phyloP scores from a whole-genome alignment of 2,329 filamentous ascomycete genomes.

The Dothideomycetes sp. region DNA sequence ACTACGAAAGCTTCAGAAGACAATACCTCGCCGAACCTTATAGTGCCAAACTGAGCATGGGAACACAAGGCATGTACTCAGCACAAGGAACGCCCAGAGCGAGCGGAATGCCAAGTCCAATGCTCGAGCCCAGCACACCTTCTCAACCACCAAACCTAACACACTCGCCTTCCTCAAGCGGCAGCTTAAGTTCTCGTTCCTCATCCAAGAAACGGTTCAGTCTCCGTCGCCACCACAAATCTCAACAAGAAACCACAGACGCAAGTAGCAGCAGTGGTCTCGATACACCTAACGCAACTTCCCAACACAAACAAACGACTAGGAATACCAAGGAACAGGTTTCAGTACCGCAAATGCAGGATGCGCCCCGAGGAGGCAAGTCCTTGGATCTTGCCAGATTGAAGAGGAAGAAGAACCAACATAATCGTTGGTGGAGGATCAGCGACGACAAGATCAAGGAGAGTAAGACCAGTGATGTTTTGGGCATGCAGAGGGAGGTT shows the following conservation, averaged over 20 bases:
- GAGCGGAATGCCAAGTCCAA: conserved; percentile 24
- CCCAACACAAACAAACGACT: background rate
- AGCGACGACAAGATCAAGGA: conserved; percentile 96
- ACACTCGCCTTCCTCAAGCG: conserved; percentile 7
- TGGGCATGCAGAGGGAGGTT: conserved; percentile 91
- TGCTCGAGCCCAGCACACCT: conserved; percentile 1
- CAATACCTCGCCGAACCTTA: conserved; percentile 73
- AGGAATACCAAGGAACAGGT: too few species aligned
- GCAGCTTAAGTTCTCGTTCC: conserved; percentile 3
- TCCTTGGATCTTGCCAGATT: conserved; percentile 2
- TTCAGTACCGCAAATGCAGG: too few species aligned
- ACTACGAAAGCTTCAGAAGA: conserved; percentile 91
- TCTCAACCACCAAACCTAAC: background rate
- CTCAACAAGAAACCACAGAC: background rate
- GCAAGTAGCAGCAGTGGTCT: background rate
- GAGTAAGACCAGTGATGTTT: conserved; percentile 80
- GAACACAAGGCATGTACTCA: conserved; percentile 65
- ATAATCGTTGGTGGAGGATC: conserved; percentile 91
- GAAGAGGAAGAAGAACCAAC: conserved; percentile 35
- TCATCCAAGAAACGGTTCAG: conserved; percentile 6
- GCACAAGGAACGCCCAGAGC: conserved; percentile 31
- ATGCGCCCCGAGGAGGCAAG: too few species aligned
- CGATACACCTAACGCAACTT: background rate
- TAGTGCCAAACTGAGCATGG: conserved; percentile 72
- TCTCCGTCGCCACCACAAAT: background rate